phyloP scores from a whole-genome alignment of 371 early-diverging fungal species.

The Funneliformis caledonium region DNA sequence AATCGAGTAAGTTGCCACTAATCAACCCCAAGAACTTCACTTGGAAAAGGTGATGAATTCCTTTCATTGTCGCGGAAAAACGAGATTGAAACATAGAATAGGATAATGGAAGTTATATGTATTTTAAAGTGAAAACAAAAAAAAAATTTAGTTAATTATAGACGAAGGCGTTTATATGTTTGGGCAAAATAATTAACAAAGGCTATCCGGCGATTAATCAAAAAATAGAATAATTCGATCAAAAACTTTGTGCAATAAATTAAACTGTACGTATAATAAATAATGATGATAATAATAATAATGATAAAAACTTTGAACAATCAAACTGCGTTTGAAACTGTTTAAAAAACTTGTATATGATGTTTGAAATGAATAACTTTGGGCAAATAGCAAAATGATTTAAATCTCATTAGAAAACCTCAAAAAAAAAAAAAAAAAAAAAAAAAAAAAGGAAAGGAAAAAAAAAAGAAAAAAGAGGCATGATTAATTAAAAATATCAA shows the following conservation, averaged over 20 bases:
- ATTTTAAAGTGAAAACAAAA: slow-evolving; percentile 1
- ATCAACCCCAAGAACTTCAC: neutral
- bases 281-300: no score
- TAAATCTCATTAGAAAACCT: no score
- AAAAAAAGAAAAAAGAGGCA: neutral
- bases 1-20: neutral
- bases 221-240: neutral
- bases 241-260: neutral
- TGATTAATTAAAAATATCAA: no score
- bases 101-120: slow-evolving; percentile 2
- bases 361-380: neutral
- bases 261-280: neutral
- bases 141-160: slow-evolving; percentile 1
- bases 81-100: neutral
- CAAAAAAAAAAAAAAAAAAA: no score
- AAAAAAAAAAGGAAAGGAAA: no score
- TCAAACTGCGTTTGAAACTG: neutral
- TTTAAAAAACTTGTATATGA: neutral
- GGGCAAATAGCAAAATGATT: neutral
- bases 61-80: slow-evolving; percentile 5
- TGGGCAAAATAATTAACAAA: neutral
- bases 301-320: neutral
- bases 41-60: neutral
- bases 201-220: neutral
- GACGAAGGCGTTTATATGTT: neutral